Evolutionary conservation across 257 asterid genomes (phyloP).

Genomic region (Euphrasia confusa): DNA sequence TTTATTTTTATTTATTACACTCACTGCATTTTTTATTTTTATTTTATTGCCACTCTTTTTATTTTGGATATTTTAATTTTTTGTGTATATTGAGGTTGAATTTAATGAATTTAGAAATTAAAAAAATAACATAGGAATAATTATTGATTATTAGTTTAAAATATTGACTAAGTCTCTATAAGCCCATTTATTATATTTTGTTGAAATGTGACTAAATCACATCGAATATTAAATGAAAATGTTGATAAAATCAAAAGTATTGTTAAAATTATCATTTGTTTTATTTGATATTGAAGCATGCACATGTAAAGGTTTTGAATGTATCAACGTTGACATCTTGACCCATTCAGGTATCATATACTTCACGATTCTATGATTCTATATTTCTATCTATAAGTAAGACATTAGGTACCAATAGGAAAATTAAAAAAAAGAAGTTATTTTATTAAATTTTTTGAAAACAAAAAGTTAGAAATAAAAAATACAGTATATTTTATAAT

Average conservation of each 20-base stretch:
- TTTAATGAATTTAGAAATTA: background rate
- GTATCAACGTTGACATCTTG: conserved; percentile 3
- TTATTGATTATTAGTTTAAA: background rate
- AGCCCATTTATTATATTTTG: background rate
- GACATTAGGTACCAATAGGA: no score
- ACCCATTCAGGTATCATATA: background rate
- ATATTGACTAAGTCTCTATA: conserved; percentile 28
- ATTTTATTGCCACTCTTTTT: conserved; percentile 14
- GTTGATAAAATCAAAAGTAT: conserved; percentile 28
- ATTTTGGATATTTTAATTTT: background rate
- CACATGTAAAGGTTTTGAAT: background rate
- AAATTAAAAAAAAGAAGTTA: no score
- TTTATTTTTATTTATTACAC: no score
- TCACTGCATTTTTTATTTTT: background rate
- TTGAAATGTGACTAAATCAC: background rate
- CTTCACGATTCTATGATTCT: no score
- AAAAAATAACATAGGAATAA: background rate
- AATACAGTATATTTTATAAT: no score
- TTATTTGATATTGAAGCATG: background rate
- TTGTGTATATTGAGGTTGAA: background rate
- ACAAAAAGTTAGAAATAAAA: no score
- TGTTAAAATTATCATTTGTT: no score
- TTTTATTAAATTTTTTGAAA: no score
- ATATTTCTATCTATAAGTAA: no score
- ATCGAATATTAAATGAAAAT: background rate